Percentiles rank a stretch among this genome's conserved stretches.
phyloP scores from a whole-genome alignment of 495 filamentous ascomycete species.

The Durotheca rogersii region DNA sequence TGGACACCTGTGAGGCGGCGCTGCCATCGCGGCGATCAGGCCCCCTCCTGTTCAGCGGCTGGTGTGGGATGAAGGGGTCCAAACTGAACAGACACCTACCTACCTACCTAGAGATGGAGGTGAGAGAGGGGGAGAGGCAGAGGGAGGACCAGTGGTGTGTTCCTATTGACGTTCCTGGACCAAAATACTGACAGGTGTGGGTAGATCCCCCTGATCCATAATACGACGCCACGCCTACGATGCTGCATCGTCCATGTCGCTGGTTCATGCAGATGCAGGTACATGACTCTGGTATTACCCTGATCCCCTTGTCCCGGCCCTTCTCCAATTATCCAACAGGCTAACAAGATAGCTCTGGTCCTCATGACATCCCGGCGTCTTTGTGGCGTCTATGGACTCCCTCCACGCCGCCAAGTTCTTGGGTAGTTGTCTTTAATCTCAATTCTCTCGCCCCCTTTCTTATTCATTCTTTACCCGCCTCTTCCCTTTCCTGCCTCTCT shows the following conservation, averaged over 20 bases:
- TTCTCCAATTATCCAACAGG: neutral
- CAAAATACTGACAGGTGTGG: no score
- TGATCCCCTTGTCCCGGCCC: neutral
- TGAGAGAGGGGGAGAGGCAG: conserved; percentile 8
- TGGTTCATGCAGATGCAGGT: conserved; percentile 27
- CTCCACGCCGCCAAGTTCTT: conserved; percentile 17
- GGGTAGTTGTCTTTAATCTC: conserved; percentile 24
- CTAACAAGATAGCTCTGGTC: neutral
- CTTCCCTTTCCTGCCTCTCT: conserved; percentile 10
- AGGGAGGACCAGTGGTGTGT: conserved; percentile 21
- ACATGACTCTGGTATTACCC: neutral
- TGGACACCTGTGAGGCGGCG: conserved; percentile 10
- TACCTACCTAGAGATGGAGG: no score
- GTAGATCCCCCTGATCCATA: conserved; percentile 33
- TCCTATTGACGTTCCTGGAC: conserved; percentile 23
- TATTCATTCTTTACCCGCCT: conserved; percentile 16
- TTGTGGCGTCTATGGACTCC: conserved; percentile 23
- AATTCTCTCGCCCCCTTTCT: conserved; percentile 32
- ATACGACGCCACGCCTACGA: conserved; percentile 2
- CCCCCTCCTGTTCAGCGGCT: conserved; percentile 5
- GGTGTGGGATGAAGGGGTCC: conserved; percentile 28
- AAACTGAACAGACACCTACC: no score
- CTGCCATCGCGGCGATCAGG: conserved; percentile 21
- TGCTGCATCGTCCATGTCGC: conserved; percentile 15
- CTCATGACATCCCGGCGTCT: conserved; percentile 13